Evolutionary conservation across 257 asterid genomes (phyloP).

Genomic region (Solanum stenotomum): DNA sequence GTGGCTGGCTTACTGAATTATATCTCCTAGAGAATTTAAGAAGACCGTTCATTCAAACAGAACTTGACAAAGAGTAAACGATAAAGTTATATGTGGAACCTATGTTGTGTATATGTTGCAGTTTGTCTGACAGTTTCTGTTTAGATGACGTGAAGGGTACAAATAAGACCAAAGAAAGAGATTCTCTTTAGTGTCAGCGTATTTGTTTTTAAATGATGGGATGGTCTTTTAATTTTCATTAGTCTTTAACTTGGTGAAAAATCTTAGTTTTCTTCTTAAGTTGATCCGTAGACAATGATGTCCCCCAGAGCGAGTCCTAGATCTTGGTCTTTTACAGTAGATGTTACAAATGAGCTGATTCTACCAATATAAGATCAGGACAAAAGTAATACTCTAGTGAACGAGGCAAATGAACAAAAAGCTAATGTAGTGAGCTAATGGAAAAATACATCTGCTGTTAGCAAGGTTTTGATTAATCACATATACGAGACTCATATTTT

Average conservation of each 20-base stretch:
- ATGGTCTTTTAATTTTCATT: too few species aligned
- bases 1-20: neutral
- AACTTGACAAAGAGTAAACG: neutral
- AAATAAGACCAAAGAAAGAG: neutral
- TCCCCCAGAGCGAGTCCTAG: neutral
- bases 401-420: neutral
- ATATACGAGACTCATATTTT: neutral
- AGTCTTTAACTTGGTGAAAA: neutral
- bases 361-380: neutral
- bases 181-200: neutral
- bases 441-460: neutral
- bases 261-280: neutral
- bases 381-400: neutral
- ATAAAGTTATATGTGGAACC: neutral
- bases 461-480: neutral
- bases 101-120: neutral
- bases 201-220: neutral
- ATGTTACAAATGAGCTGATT: neutral
- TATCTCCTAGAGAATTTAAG: neutral
- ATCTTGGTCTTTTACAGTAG: neutral
- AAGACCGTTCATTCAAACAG: neutral
- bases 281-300: neutral
- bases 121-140: neutral
- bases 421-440: neutral
- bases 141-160: neutral